A percentile compares a stretch with the other conserved stretches of the same genome.
Evolutionary conservation across 768 basidiomycete genomes (phyloP).

Genomic region (Strobilomyces dryophilus): DNA sequence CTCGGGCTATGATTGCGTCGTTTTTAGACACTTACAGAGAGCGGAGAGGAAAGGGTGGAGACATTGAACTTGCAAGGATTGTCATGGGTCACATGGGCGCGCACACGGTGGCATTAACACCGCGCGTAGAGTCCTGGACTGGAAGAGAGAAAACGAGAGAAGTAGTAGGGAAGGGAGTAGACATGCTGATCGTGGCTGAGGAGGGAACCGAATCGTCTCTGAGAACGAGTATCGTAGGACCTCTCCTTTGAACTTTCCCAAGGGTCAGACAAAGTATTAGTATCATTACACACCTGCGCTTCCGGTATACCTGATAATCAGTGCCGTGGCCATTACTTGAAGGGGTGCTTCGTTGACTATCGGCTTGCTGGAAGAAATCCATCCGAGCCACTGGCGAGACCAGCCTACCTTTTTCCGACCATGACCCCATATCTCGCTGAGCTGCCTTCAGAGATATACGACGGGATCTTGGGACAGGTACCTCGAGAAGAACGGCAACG

Average conservation of each 20-base stretch:
- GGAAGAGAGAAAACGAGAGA: conserved; percentile 42
- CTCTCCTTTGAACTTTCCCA: conserved; percentile 9
- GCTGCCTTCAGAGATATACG: conserved; percentile 68
- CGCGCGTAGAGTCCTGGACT: conserved; percentile 46
- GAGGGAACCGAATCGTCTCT: conserved; percentile 25
- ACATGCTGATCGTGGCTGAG: conserved; percentile 36
- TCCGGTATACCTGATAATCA: no score
- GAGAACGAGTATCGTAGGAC: conserved; percentile 28
- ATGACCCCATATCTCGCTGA: conserved; percentile 24
- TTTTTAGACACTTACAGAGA: conserved; percentile 47
- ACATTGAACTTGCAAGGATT: conserved; percentile 30
- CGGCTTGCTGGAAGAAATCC: neutral
- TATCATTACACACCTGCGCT: no score
- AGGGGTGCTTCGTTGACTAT: neutral
- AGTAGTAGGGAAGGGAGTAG: conserved; percentile 48
- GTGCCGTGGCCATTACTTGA: neutral
- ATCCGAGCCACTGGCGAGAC: no score
- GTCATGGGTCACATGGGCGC: conserved; percentile 49
- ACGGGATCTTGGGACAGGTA: conserved; percentile 51
- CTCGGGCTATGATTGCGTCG: conserved; percentile 34
- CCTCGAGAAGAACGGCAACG: conserved; percentile 43
- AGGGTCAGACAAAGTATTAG: no score
- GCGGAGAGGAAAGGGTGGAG: conserved; percentile 10
- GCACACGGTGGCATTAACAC: conserved; percentile 51
- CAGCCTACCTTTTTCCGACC: neutral